Evolutionary conservation across 768 basidiomycete species (phyloP), one percentile per base, ranked within the genome.

Genomic region (Aureoboletus auriporus): DNA sequence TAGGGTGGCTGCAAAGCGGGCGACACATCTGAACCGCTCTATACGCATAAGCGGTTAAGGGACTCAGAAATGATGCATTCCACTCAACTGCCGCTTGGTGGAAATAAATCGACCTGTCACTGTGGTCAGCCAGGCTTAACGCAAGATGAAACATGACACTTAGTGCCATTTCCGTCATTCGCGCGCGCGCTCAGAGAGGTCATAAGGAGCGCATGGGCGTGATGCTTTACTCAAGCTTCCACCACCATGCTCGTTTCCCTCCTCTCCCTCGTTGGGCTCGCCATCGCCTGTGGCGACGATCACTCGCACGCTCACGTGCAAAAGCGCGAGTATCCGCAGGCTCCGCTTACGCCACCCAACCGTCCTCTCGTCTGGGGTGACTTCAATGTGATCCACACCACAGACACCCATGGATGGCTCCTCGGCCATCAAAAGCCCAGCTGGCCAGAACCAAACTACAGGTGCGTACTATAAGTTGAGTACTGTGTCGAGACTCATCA

Each of bases 311-410:
- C 47, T 52, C 68, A 46, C 55, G 61, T 41, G 39, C 42, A 41
- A 69, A 64, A 23, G 49, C 71, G 75, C 45, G 69, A 71, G 43
- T 64, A 68, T 43, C 74, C 77, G 0, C 65, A 72, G 39, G 54
- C 67, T 12, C 68, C 69, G 12, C 64, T 83, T 29, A 69, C 79
- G 1, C 73, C 73, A 14, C 91, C 91, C 5, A 76, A 77, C 47
- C 72, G 83, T 16, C 77, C 80, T 20, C 74, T 95, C 12, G 78
- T 80, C 44, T 93, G 92, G 93, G 82, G 85, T n/a, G 89, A 93
- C 59, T 75, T 94, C 61, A 94, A 94, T 61, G 78, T 93, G 58
- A 75, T 93, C 39, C 82, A 85, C 58, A 93, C 90, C 3, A 93
- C 93, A 0, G 91, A 93, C 64, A 87, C 79, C 34, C 84, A 88